Percentiles rank a stretch among this genome's conserved stretches.
Evolutionary conservation across 2,329 filamentous ascomycete genomes (phyloP).

Genomic region (Fusarium scirpi): DNA sequence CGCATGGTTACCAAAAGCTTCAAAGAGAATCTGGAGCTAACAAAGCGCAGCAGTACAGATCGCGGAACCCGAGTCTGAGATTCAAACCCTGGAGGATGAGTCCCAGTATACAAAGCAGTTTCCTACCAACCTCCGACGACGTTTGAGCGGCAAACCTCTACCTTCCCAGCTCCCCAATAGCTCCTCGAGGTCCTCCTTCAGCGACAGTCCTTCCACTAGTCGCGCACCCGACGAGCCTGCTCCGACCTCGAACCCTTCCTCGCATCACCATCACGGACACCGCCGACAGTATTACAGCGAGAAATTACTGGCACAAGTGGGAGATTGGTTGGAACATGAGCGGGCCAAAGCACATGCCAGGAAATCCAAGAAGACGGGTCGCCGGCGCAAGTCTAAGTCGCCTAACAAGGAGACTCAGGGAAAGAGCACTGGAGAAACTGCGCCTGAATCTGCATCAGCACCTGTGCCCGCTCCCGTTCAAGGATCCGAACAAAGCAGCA

Average conservation of each 20-base stretch:
- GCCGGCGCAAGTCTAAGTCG: slow-evolving; percentile 57
- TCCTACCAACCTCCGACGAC: slow-evolving; percentile 50
- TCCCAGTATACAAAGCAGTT: slow-evolving; percentile 49
- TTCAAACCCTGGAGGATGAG: slow-evolving; percentile 50
- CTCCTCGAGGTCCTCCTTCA: slow-evolving; percentile 62
- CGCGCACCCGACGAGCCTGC: slow-evolving; percentile 48
- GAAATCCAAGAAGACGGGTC: slow-evolving; percentile 54
- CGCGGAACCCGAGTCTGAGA: slow-evolving; percentile 61
- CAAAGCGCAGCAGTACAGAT: slow-evolving; percentile 65
- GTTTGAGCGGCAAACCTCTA: slow-evolving; percentile 51
- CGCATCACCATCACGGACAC: slow-evolving; percentile 48
- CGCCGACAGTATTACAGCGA: slow-evolving; percentile 60
- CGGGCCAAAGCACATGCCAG: slow-evolving; percentile 70
- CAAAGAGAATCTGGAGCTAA: slow-evolving; percentile 35
- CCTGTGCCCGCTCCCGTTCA: slow-evolving; percentile 18
- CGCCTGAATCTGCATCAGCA: slow-evolving; percentile 21
- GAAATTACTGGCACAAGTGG: slow-evolving; percentile 78
- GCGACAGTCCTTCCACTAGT: slow-evolving; percentile 47
- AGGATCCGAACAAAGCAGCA: slow-evolving; percentile 38
- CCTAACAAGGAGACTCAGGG: slow-evolving; percentile 49
- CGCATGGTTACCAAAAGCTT: background rate
- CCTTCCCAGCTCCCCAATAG: slow-evolving; percentile 48
- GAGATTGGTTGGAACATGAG: slow-evolving; percentile 86
- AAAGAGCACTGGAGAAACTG: slow-evolving; percentile 21
- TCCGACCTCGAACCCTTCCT: slow-evolving; percentile 32